Conservation (phyloP, 2,329 filamentous ascomycete species). For the Talaromyces sp. region DNA sequence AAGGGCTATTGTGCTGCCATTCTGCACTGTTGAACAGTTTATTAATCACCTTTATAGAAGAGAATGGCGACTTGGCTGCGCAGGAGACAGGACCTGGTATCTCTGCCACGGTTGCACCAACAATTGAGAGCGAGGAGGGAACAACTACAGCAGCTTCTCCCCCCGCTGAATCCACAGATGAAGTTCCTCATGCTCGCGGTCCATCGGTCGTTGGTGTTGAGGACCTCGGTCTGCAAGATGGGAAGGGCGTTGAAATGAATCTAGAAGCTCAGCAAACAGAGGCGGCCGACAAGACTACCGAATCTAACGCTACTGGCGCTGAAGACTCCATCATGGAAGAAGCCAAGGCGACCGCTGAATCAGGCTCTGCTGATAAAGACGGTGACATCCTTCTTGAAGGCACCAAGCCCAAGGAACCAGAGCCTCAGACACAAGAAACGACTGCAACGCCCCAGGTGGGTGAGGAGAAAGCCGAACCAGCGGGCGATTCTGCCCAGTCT, state of each 20-base stretch:
- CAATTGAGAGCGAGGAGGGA: slow-evolving; percentile 22
- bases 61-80: slow-evolving; percentile 6
- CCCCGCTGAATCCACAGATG: slow-evolving; percentile 60
- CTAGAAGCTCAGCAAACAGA: slow-evolving; percentile 25
- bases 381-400: slow-evolving; percentile 45
- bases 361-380: slow-evolving; percentile 28
- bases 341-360: slow-evolving; percentile 11
- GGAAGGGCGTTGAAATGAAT: slow-evolving; percentile 49
- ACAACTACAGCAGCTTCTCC: slow-evolving; percentile 22
- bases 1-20: background rate
- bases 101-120: background rate
- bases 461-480: slow-evolving; percentile 5
- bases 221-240: slow-evolving; percentile 77
- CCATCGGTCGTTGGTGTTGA: slow-evolving; percentile 82
- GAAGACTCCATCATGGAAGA: background rate
- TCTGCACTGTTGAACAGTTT: background rate
- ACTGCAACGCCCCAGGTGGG: slow-evolving; percentile 4
- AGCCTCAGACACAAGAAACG: slow-evolving; percentile 14
- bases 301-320: slow-evolving; percentile 14
- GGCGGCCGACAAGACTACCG: slow-evolving; percentile 7
- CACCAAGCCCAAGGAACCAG: slow-evolving; percentile 23
- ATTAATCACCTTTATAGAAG: slow-evolving; percentile 8
- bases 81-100: slow-evolving; percentile 7
- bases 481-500: slow-evolving; percentile 9
- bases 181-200: slow-evolving; percentile 75